Evolutionary conservation across 108 stramenopile species (phyloP).

Genomic region (Nannochloropsis oceanica): DNA sequence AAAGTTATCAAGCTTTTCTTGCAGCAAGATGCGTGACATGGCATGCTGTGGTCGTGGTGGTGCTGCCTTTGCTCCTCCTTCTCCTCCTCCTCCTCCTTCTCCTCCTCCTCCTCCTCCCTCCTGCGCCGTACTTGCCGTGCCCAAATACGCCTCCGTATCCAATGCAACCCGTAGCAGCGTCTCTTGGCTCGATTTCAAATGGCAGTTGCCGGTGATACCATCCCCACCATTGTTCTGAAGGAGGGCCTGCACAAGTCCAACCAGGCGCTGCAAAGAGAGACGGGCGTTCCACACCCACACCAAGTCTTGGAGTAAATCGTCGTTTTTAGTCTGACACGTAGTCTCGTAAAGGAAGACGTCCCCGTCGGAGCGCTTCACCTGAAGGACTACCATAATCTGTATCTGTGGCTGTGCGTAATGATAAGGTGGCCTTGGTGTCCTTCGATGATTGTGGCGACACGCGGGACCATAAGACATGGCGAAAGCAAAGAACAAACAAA

Average conservation of each 20-base stretch:
- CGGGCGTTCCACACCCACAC: conserved; percentile 19
- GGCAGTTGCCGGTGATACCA: conserved; percentile 43
- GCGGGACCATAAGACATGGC: too few species aligned
- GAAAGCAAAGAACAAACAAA: too few species aligned
- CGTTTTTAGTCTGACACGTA: conserved; percentile 40
- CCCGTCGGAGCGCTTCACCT: conserved; percentile 23
- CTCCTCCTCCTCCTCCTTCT: neutral
- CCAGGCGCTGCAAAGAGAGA: neutral
- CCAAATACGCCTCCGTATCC: conserved; percentile 32
- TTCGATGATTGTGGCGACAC: too few species aligned
- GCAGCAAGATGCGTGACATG: conserved; percentile 14
- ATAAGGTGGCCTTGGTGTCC: too few species aligned
- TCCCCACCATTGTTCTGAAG: neutral
- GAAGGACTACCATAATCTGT: conserved; percentile 13
- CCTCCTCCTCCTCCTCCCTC: neutral
- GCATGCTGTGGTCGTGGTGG: neutral
- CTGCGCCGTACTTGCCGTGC: neutral
- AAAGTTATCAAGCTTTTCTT: conserved; percentile 53
- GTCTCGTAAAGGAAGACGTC: conserved; percentile 65
- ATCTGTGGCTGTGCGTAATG: too few species aligned
- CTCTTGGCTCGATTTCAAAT: conserved; percentile 40
- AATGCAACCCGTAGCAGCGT: conserved; percentile 43
- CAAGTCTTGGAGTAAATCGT: conserved; percentile 52
- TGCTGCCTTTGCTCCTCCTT: neutral
- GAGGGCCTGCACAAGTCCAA: neutral